Base-by-base conservation (phyloP, 2,329 filamentous ascomycete species). In the Beauveria medogensis region DNA sequence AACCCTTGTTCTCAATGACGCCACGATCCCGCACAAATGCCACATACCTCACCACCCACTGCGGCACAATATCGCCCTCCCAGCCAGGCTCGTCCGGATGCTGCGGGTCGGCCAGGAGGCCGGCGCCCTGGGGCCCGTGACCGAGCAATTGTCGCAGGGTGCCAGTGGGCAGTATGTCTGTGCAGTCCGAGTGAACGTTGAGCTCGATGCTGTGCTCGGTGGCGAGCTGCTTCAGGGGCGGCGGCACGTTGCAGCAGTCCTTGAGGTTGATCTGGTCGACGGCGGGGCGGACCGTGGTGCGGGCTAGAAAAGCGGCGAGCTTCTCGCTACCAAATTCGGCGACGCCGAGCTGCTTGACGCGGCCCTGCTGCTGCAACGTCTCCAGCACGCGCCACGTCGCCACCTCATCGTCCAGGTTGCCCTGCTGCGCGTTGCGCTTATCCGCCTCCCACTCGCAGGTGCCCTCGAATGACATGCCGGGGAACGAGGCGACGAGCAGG, bases 1-100 rank as follows among this genome's bases (percentile, higher is more conserved):
- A 97, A 8, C 94, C 94, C 79, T 97, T 99, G 72, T 94, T 96
- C 79, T 99, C 94, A 65, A 99, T 93, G 9, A 99, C 94, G 16
- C 94, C 94, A 59, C 94, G 82, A 72, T 97, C 89, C 73, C 90
- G 89, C 46, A 97, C 91, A 62, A 97, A 93, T 1, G 94, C 94
- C 43, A 93, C 97, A 72, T 99, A 99, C 72, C 97, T 96, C 66
- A 93, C 88, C 30, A 97, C 94, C 93, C 94, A 99, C 71, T 93
- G 87, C 30, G 94, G 92, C 62, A 85, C 83, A 54, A 97, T 82
- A 65, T 96, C 86, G 5, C 91, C 92, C 66, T 82, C 80, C 61
- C 96, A 77, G 0, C 89, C 88, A 10, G 77, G 73, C 20, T 73
- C 73, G 16, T 73, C 71, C 14, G 76, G 68, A 70, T 79, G 74